These are phyloP conservation scores for Borovskyia barvae DNA, from an alignment of 208 protist species.

Conservation along the genomic window DNA sequence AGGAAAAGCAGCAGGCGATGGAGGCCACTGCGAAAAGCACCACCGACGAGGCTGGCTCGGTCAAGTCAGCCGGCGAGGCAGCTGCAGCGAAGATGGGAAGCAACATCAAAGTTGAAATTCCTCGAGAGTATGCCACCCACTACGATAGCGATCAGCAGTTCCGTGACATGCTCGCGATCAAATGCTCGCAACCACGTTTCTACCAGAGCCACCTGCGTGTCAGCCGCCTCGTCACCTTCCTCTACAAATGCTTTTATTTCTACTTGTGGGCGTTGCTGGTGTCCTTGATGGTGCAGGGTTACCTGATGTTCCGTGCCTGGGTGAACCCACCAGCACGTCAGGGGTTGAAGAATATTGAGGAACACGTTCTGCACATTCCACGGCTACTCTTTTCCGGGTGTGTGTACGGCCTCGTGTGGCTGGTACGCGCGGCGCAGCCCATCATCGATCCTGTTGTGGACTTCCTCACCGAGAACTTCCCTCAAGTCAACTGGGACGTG, in stretches of 20 bases:
- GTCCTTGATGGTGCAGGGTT: constrained; percentile 75
- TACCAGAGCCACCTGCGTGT: constrained; percentile 66
- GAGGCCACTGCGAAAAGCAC: constrained; percentile 20
- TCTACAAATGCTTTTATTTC: constrained; percentile 84
- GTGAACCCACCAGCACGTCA: constrained; percentile 80
- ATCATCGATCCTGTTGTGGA: constrained; percentile 62
- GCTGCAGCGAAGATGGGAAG: constrained; percentile 1
- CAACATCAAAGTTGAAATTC: constrained; percentile 18
- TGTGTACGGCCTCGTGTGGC: constrained; percentile 56
- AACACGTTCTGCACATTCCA: constrained; percentile 79
- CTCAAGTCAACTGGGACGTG: constrained; percentile 66
- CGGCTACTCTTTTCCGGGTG: constrained; percentile 70
- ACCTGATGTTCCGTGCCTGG: constrained; percentile 81
- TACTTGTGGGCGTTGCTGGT: constrained; percentile 81
- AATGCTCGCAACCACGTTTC: constrained; percentile 80
- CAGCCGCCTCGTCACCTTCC: constrained; percentile 42
- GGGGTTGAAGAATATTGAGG: constrained; percentile 77
- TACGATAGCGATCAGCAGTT: constrained; percentile 78
- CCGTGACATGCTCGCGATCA: constrained; percentile 78
- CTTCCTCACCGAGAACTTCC: constrained; percentile 47
- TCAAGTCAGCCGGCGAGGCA: constrained; percentile 1
- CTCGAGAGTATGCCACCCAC: constrained; percentile 6
- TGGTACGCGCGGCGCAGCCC: constrained; percentile 53
- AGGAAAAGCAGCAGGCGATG: constrained; percentile 30
- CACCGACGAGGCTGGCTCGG: constrained; percentile 6